A percentile compares a stretch with the other conserved stretches of the same genome.
These are phyloP conservation scores for Zygotorulaspora sp. DNA, from an alignment of 805 yeast genomes.

Conservation along the genomic window DNA sequence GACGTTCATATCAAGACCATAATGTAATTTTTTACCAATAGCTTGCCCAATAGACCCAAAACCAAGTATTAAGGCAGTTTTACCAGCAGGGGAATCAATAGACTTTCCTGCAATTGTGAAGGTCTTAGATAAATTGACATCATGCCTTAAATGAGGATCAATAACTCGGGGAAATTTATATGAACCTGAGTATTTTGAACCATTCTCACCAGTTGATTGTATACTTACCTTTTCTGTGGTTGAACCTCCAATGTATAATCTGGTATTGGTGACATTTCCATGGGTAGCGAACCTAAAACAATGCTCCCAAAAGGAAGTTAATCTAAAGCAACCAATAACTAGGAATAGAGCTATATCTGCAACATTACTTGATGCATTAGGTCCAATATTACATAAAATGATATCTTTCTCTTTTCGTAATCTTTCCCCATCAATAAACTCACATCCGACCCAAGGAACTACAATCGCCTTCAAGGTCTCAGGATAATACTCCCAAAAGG, in stretches of 20 bases:
- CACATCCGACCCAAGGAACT: conserved; percentile 59
- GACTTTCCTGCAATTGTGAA: conserved; percentile 44
- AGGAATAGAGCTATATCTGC: conserved; percentile 65
- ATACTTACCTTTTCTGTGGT: conserved; percentile 4
- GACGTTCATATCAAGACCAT: conserved; percentile 57
- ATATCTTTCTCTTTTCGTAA: conserved; percentile 45
- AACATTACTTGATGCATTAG: conserved; percentile 59
- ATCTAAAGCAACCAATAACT: conserved; percentile 56
- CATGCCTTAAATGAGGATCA: conserved; percentile 4
- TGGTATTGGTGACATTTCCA: conserved; percentile 43
- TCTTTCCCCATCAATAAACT: conserved; percentile 44
- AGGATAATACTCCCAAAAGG: conserved; percentile 47
- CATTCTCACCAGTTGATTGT: not conserved
- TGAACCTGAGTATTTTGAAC: not conserved
- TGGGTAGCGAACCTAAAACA: conserved; percentile 37
- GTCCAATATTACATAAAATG: conserved; percentile 56
- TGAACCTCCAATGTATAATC: conserved; percentile 37
- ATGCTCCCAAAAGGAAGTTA: conserved; percentile 45
- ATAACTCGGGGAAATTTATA: conserved; percentile 11
- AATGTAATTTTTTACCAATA: conserved; percentile 51
- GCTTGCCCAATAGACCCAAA: conserved; percentile 71
- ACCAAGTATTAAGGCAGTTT: conserved; percentile 61
- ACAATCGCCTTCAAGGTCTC: conserved; percentile 44
- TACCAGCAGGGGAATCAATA: conserved; percentile 51
- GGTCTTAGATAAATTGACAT: conserved; percentile 38